Percentiles rank a stretch among this genome's conserved stretches.
Evolutionary conservation across 257 asterid species (phyloP).

Genomic region (Buddleja alternifolia): DNA sequence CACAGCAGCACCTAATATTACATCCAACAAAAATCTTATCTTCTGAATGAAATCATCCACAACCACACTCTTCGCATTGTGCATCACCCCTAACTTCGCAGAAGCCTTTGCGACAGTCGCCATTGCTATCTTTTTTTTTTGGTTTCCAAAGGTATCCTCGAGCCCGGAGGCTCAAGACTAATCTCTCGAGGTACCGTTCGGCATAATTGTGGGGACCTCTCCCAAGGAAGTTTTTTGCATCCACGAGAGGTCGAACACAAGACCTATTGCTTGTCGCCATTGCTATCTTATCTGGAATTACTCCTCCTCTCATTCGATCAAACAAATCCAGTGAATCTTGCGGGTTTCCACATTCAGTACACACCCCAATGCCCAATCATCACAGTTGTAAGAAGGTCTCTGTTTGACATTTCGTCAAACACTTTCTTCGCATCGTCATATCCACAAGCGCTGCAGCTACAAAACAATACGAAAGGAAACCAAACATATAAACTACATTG

Average conservation of each 20-base stretch:
- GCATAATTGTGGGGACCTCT: too few relatives aligned
- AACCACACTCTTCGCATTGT: constrained; percentile 44
- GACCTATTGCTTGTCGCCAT: too few relatives aligned
- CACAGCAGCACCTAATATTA: constrained; percentile 56
- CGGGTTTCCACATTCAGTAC: constrained; percentile 52
- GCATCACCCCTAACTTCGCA: constrained; percentile 55
- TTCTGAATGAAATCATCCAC: constrained; percentile 43
- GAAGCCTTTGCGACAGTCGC: constrained; percentile 59
- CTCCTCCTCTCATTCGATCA: constrained; percentile 47
- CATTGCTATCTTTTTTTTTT: too few relatives aligned
- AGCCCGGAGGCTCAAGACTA: too few relatives aligned
- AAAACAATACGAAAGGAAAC: constrained; percentile 40
- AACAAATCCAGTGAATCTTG: constrained; percentile 50
- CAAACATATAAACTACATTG: constrained; percentile 40
- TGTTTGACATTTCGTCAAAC: constrained; percentile 54
- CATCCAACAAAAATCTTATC: constrained; percentile 33
- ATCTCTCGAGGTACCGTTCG: too few relatives aligned
- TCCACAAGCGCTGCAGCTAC: constrained; percentile 54
- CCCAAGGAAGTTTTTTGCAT: too few relatives aligned
- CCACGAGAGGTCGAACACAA: too few relatives aligned
- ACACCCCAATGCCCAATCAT: constrained; percentile 79
- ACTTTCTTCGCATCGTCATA: constrained; percentile 48
- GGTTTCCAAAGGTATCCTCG: too few relatives aligned
- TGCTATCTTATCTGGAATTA: constrained; percentile 50
- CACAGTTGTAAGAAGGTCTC: constrained; percentile 58